Base-by-base conservation (phyloP, 164 flowering plant genomes). In the Umbellularia californica region DNA sequence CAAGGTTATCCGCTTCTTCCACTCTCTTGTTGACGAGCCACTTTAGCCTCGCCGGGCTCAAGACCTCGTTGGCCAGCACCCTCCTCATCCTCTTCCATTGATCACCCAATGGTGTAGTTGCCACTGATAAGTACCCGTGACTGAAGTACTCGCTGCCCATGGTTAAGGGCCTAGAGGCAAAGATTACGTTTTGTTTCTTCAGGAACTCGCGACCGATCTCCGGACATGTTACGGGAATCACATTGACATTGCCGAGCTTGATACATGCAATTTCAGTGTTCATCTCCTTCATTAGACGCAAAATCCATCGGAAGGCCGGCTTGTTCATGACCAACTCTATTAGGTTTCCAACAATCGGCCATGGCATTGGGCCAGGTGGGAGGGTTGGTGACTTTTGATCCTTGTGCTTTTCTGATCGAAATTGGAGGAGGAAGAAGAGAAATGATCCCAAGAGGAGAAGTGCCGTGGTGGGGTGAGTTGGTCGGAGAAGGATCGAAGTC, bases 1-100 rank as follows among this genome's bases (percentile, higher is more conserved):
- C 70, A 10, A 82, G 81, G 77, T 84, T 78, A 51, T 84, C 83
- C 15, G 81, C 82, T 70, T 84, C 87, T 10, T 82, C 83, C 11
- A 50, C 20, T 25, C 85, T 71, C 52, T 82, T 84, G 58, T 72
- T 76, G 2, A 33, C 81, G 2, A 81, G 81, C 85, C 83, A 82
- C 7, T 69, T 25, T 22, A 81, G 82, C 65, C 81, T 80, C 0
- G 77, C 74, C 0, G 80, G 77, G 27, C 74, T 75, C 23, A 84
- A 58, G 0, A 84, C 69, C 27, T 82, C 82, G 4, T 80, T 73
- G 1, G 82, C 75, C 12, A 82, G 30, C 14, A 84, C 85, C 83
- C 35, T 30, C 35, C 35, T 30, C 35, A 30, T 30, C 35, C 0
- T 30, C 5, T 30, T 30, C 35, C 35, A 82, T 13, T 82, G 87